These are phyloP conservation scores for Knufia fluminis DNA, from an alignment of 2,329 filamentous ascomycete species.

Conservation along the genomic window DNA sequence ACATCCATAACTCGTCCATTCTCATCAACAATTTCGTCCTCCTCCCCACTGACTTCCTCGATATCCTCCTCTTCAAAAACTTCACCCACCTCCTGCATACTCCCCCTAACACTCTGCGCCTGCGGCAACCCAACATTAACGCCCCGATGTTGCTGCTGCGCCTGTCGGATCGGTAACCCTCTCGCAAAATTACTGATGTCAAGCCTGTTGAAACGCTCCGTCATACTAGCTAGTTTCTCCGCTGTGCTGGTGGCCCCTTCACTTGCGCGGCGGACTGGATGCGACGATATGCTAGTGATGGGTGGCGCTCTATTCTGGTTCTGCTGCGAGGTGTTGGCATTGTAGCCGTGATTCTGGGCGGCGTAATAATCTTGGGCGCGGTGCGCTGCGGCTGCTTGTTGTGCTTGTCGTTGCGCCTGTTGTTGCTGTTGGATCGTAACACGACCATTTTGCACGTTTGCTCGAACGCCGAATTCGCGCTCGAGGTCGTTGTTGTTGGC, in stretches of 20 bases:
- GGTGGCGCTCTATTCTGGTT: too few species aligned
- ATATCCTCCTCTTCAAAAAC: not conserved
- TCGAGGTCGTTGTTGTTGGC: slow-evolving; percentile 23
- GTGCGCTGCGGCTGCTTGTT: not conserved
- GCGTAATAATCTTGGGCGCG: not conserved
- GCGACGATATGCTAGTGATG: not conserved
- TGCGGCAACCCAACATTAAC: not conserved
- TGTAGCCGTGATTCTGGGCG: too few species aligned
- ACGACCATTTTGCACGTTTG: slow-evolving; percentile 36
- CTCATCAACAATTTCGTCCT: not conserved
- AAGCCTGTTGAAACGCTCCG: slow-evolving; percentile 7
- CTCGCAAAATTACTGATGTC: slow-evolving; percentile 7
- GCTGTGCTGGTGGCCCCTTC: slow-evolving; percentile 2
- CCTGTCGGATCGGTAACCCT: slow-evolving; percentile 1
- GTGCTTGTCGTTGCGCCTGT: not conserved
- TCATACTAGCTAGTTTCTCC: slow-evolving; percentile 3
- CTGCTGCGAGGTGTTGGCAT: too few species aligned
- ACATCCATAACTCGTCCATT: slow-evolving; percentile 5
- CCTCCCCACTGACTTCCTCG: not conserved
- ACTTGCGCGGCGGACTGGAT: not conserved
- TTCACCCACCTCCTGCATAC: not conserved
- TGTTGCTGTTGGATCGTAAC: slow-evolving; percentile 10
- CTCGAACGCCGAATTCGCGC: slow-evolving; percentile 30
- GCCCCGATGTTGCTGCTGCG: not conserved
- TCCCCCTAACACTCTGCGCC: not conserved